These are phyloP conservation scores for Elongisporangium undulatum DNA, from an alignment of 352 stramenopile species.

Conservation along the genomic window DNA sequence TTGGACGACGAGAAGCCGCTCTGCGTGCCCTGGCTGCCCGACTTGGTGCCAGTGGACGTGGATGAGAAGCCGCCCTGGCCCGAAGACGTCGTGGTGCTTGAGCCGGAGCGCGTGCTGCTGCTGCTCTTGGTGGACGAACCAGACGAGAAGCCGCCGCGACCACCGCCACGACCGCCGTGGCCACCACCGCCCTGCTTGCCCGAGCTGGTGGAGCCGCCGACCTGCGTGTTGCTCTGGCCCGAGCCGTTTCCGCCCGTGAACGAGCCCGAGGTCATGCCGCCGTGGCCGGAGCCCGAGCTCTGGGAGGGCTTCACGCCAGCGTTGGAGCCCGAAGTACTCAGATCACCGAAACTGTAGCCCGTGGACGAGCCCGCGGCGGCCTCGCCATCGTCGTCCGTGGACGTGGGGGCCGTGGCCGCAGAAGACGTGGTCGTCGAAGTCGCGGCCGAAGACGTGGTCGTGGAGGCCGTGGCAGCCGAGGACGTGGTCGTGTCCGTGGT, in stretches of 20 bases:
- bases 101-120: neutral
- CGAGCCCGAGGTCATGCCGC: neutral
- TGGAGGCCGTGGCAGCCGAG: neutral
- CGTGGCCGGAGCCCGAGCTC: neutral
- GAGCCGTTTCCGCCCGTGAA: neutral
- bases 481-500: neutral
- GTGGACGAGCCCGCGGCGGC: neutral
- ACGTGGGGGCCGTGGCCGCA: neutral
- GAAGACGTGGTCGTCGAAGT: slow-evolving; percentile 1
- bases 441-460: neutral
- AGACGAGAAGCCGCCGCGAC: neutral
- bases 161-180: no score
- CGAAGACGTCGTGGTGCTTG: neutral
- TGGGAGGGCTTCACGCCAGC: neutral
- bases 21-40: neutral
- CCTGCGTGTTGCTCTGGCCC: neutral
- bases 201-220: neutral
- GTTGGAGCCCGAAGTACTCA: neutral
- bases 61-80: no score
- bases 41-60: neutral
- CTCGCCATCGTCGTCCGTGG: neutral
- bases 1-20: neutral
- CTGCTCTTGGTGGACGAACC: neutral
- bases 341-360: neutral
- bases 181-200: no score